A percentile compares a stretch with the other conserved stretches of the same genome.
Conservation (phyloP, 176 grass and related monocot species). For the Dactylis glomerata region DNA sequence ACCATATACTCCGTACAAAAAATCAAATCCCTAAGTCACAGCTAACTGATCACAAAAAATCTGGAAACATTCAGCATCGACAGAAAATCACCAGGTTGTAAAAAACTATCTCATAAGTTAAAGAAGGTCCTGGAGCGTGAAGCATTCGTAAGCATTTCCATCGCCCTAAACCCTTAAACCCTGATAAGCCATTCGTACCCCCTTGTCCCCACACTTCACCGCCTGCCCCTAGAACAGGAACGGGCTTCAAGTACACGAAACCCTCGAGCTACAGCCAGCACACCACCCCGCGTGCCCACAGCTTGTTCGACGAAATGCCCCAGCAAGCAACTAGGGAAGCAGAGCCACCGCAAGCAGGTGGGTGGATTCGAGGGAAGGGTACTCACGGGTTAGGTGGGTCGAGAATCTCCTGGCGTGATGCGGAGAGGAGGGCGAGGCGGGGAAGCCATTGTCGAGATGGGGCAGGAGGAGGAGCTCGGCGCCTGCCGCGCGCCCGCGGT, state of each 20-base stretch:
- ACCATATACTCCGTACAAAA: not conserved
- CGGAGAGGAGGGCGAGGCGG: slow-evolving; percentile 3
- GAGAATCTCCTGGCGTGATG: slow-evolving; percentile 37
- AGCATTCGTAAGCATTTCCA: not conserved
- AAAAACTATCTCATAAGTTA: not conserved
- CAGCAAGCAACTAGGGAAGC: not conserved
- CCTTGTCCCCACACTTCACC: not conserved
- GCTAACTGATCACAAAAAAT: not conserved
- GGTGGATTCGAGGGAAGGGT: not conserved
- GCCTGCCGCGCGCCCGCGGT: not conserved
- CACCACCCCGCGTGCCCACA: slow-evolving; percentile 7
- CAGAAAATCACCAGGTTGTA: not conserved
- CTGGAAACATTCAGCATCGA: not conserved
- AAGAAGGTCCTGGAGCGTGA: not conserved
- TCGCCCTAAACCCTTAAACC: slow-evolving; percentile 22
- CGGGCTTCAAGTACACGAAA: not conserved
- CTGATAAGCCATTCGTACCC: not conserved
- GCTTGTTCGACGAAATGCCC: slow-evolving; percentile 46
- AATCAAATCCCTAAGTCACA: not conserved
- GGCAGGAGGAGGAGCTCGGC: not conserved
- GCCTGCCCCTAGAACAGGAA: not conserved
- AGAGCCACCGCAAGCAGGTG: not conserved
- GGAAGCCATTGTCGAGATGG: slow-evolving; percentile 11
- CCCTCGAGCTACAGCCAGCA: not conserved
- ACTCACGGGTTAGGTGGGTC: slow-evolving; percentile 8